Percentiles rank a stretch among this genome's conserved stretches.
Evolutionary conservation across 2,329 filamentous ascomycete genomes (phyloP).

Genomic region (Colletotrichum sp.): DNA sequence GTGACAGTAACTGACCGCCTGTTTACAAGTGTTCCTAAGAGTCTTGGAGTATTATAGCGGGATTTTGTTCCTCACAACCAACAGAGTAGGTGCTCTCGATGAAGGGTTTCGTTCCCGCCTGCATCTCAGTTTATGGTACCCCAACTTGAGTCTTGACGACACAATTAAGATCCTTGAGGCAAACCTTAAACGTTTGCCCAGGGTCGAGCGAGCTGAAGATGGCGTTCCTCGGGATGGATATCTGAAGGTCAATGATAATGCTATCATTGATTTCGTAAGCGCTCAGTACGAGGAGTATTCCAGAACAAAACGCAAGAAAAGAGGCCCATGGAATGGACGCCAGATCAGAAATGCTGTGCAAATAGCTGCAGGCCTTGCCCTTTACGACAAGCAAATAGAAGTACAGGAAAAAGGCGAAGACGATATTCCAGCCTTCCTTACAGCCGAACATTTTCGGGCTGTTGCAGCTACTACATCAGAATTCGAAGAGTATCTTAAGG

Average conservation of each 20-base stretch:
- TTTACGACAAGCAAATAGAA: background rate
- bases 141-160: slow-evolving; percentile 22
- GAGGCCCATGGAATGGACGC: slow-evolving; percentile 32
- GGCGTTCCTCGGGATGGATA: slow-evolving; percentile 17
- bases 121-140: slow-evolving; percentile 40
- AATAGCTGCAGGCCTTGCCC: background rate
- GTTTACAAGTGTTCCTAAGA: slow-evolving; percentile 38
- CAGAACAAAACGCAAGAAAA: background rate
- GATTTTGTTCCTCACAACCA: slow-evolving; percentile 50
- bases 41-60: slow-evolving; percentile 46
- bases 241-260: too few relatives aligned
- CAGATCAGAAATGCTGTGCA: slow-evolving; percentile 32
- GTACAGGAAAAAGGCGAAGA: too few relatives aligned
- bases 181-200: slow-evolving; percentile 27
- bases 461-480: background rate
- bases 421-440: background rate
- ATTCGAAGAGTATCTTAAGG: too few relatives aligned
- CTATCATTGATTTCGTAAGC: too few relatives aligned
- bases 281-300: background rate
- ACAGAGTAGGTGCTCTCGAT: slow-evolving; percentile 49
- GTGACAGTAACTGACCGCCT: too few relatives aligned
- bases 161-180: slow-evolving; percentile 32
- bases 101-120: slow-evolving; percentile 48
- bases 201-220: background rate
- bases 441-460: background rate